phyloP scores from a whole-genome alignment of 2,329 filamentous ascomycete genomes.

The Cladosporium sp. region DNA sequence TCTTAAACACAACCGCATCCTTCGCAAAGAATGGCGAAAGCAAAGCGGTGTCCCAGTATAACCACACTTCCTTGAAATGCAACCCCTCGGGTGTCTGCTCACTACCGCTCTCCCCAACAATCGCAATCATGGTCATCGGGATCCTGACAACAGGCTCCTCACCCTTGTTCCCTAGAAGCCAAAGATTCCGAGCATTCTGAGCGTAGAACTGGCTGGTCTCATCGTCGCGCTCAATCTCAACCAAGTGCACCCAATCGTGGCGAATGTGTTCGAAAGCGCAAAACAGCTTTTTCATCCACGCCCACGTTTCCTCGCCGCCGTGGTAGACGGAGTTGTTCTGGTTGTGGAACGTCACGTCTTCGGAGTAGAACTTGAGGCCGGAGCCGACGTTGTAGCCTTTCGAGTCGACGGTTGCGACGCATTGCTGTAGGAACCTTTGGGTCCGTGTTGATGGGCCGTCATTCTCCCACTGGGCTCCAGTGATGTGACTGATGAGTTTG shows the following conservation, averaged over 20 bases:
- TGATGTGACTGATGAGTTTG: not conserved
- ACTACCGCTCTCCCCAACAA: not conserved
- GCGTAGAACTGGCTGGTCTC: not conserved
- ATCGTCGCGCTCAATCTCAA: not conserved
- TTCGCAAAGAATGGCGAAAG: too few relatives aligned
- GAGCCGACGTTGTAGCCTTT: constrained; percentile 1
- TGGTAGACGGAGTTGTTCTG: not conserved
- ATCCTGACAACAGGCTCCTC: not conserved
- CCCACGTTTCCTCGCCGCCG: not conserved
- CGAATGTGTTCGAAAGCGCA: not conserved
- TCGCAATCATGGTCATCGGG: not conserved
- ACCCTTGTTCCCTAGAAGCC: not conserved
- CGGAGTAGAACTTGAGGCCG: not conserved
- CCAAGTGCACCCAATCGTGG: not conserved
- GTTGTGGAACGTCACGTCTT: not conserved
- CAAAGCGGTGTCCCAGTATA: too few relatives aligned
- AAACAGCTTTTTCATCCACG: not conserved
- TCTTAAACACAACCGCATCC: too few relatives aligned
- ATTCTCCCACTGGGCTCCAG: not conserved
- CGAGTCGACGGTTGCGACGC: not conserved
- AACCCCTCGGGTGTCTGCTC: not conserved
- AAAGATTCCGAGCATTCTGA: not conserved
- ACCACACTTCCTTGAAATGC: too few relatives aligned
- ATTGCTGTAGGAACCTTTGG: not conserved
- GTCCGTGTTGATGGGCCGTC: not conserved